phyloP scores from a whole-genome alignment of 1,284 basidiomycete species.

The Sphaerobolus stellatus region DNA sequence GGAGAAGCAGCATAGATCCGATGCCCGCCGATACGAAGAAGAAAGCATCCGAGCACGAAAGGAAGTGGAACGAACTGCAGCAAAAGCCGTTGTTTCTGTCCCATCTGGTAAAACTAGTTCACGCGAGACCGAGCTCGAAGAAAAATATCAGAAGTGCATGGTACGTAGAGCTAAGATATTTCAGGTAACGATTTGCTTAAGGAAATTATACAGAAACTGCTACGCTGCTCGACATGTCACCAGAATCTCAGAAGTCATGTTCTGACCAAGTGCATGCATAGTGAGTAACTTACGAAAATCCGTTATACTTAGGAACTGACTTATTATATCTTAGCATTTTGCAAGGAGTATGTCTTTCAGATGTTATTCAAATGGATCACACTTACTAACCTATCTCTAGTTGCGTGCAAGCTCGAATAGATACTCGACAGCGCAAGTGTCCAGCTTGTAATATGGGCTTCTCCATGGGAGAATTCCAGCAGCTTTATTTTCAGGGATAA shows the following conservation, averaged over 20 bases:
- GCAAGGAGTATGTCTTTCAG: conserved; percentile 53
- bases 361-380: neutral
- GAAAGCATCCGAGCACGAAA: conserved; percentile 36
- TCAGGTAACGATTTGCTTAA: neutral
- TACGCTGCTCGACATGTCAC: conserved; percentile 92
- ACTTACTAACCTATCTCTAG: conserved; percentile 12
- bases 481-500: conserved; percentile 76
- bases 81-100: conserved; percentile 42
- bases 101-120: conserved; percentile 27
- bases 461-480: conserved; percentile 83
- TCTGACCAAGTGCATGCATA: conserved; percentile 93
- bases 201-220: conserved; percentile 57
- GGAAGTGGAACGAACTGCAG: conserved; percentile 50
- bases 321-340: conserved; percentile 66
- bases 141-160: conserved; percentile 63
- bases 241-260: conserved; percentile 82
- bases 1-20: conserved; percentile 3
- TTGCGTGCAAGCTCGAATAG: conserved; percentile 84
- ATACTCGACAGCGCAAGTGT: conserved; percentile 93
- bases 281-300: conserved; percentile 48
- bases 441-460: conserved; percentile 88
- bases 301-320: neutral
- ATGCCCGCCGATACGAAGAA: conserved; percentile 12
- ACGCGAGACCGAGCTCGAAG: conserved; percentile 43
- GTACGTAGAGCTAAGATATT: conserved; percentile 40